Percentiles rank a stretch among this genome's conserved stretches.
These are phyloP conservation scores for Penicillium digitatum DNA, from an alignment of 2,329 filamentous ascomycete species.

Conservation along the genomic window DNA sequence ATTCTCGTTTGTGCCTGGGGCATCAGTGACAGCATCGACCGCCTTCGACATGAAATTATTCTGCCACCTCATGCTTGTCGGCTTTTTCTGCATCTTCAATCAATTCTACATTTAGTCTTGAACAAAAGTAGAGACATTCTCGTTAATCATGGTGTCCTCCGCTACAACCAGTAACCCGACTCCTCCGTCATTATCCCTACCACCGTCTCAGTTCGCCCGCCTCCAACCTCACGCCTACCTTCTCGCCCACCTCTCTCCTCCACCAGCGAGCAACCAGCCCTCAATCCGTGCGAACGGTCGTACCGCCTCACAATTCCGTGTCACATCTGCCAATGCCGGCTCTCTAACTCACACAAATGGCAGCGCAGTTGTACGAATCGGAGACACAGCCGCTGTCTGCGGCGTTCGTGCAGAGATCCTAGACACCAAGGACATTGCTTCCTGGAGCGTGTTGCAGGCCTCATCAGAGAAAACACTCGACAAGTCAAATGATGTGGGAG, in stretches of 20 bases:
- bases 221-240: conserved; percentile 86
- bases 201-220: conserved; percentile 71
- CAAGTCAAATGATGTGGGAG: conserved; percentile 20
- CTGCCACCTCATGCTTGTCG: conserved; percentile 19
- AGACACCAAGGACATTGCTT: conserved; percentile 67
- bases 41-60: conserved; percentile 25
- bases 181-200: conserved; percentile 52
- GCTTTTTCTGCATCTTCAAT: conserved; percentile 16
- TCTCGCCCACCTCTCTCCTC: conserved; percentile 74
- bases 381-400: conserved; percentile 92
- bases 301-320: conserved; percentile 62
- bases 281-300: conserved; percentile 79
- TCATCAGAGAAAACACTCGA: conserved; percentile 37
- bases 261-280: conserved; percentile 46
- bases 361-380: conserved; percentile 79
- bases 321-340: conserved; percentile 72
- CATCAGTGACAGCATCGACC: conserved; percentile 11
- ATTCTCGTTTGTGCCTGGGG: conserved; percentile 5
- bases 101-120: not conserved
- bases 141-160: conserved; percentile 22
- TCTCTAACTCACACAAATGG: conserved; percentile 87
- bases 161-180: conserved; percentile 22
- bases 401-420: conserved; percentile 85
- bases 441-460: conserved; percentile 39
- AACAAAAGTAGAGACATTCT: not conserved